These are phyloP conservation scores for Lentinula novae-zelandiae DNA, from an alignment of 1,284 basidiomycete species.

Conservation along the genomic window DNA sequence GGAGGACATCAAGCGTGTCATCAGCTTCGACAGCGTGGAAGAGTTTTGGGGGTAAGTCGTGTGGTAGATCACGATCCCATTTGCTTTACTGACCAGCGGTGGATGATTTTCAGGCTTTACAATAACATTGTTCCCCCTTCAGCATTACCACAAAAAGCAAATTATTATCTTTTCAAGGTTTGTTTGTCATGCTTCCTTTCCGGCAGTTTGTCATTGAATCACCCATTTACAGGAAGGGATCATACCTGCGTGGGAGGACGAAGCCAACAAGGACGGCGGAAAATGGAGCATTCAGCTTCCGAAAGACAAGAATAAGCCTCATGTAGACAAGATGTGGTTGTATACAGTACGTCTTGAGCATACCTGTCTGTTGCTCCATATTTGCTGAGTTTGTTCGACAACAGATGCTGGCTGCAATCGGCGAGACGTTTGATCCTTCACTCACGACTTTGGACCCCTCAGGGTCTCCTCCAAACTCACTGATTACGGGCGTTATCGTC, in stretches of 20 bases:
- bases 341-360: slow-evolving; percentile 70
- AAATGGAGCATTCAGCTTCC: slow-evolving; percentile 99
- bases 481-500: slow-evolving; percentile 95
- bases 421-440: slow-evolving; percentile 91
- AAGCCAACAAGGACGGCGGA: slow-evolving; percentile 93
- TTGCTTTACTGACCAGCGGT: slow-evolving; percentile 4
- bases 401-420: slow-evolving; percentile 97
- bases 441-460: slow-evolving; percentile 49
- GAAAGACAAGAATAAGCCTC: slow-evolving; percentile 83
- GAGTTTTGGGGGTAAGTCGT: slow-evolving; percentile 90
- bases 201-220: background rate
- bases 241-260: slow-evolving; percentile 96
- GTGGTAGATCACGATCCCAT: slow-evolving; percentile 4
- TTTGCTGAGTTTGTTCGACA: background rate
- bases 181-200: slow-evolving; percentile 10
- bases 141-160: slow-evolving; percentile 89
- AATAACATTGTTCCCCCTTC: slow-evolving; percentile 99
- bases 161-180: slow-evolving; percentile 98
- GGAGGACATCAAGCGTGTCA: slow-evolving; percentile 94
- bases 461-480: slow-evolving; percentile 52
- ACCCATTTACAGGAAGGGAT: slow-evolving; percentile 70
- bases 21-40: slow-evolving; percentile 91
- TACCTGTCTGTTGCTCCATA: slow-evolving; percentile 1
- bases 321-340: slow-evolving; percentile 96
- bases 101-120: slow-evolving; percentile 62